Percentiles rank a stretch among this genome's conserved stretches.
phyloP scores from a whole-genome alignment of 2,329 filamentous ascomycete genomes.

The Aureobasidium sp. region DNA sequence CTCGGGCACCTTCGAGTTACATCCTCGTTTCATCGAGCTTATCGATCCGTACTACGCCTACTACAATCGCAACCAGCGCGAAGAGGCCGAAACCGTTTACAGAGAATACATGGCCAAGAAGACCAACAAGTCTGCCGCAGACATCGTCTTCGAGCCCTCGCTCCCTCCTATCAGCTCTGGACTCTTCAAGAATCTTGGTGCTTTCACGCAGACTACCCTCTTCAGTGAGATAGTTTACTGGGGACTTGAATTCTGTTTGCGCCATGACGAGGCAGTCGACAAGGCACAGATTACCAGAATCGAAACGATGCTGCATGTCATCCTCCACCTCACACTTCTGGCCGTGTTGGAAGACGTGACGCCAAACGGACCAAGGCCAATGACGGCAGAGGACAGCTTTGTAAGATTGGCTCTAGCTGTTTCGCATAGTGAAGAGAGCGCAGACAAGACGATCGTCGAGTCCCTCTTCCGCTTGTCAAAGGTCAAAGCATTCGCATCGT shows the following conservation, averaged over 20 bases:
- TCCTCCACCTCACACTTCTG: conserved; percentile 78
- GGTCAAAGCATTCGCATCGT: conserved; percentile 70
- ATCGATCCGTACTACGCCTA: conserved; percentile 94
- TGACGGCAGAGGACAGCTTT: conserved; percentile 12
- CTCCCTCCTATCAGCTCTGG: conserved; percentile 70
- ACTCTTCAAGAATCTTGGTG: conserved; percentile 65
- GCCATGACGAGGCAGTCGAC: conserved; percentile 59
- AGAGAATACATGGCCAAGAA: conserved; percentile 80
- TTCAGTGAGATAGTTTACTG: conserved; percentile 91
- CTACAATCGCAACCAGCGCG: conserved; percentile 93
- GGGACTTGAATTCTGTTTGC: conserved; percentile 70
- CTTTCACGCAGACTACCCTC: conserved; percentile 72
- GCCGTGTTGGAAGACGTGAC: conserved; percentile 68
- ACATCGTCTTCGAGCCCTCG: conserved; percentile 87
- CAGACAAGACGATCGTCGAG: conserved; percentile 38
- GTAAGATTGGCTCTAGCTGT: conserved; percentile 9
- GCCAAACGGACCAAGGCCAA: conserved; percentile 1
- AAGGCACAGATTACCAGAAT: conserved; percentile 74
- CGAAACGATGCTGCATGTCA: conserved; percentile 85
- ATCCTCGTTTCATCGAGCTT: conserved; percentile 73
- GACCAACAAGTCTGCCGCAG: conserved; percentile 67
- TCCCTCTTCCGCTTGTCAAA: conserved; percentile 45
- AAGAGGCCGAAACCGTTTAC: conserved; percentile 87
- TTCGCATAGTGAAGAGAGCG: neutral
- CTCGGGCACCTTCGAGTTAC: conserved; percentile 88